A percentile compares a stretch with the other conserved stretches of the same genome.
These are phyloP conservation scores for Trichoderma sp. DNA, from an alignment of 2,329 filamentous ascomycete genomes.

Conservation along the genomic window DNA sequence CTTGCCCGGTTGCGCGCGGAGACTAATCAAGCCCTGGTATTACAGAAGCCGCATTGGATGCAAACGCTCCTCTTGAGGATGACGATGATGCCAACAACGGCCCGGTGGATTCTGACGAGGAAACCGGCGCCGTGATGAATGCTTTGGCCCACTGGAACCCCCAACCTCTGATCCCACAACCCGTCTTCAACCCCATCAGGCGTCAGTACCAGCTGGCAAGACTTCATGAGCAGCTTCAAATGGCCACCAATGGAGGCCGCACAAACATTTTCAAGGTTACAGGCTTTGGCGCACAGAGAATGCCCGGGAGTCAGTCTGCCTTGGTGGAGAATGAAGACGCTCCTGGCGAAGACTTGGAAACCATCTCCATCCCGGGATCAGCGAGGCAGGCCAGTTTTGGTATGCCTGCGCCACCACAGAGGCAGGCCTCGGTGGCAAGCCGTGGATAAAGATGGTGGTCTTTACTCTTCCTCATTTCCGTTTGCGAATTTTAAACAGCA, in stretches of 20 bases:
- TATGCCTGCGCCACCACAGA: conserved; percentile 44
- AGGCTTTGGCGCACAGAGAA: conserved; percentile 57
- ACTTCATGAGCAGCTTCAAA: conserved; percentile 65
- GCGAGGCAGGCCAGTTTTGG: conserved; percentile 51
- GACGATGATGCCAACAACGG: conserved; percentile 78
- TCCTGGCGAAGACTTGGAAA: conserved; percentile 56
- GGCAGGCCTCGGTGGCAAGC: conserved; percentile 50
- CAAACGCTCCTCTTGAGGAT: conserved; percentile 86
- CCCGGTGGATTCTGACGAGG: conserved; percentile 91
- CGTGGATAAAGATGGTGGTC: conserved; percentile 42
- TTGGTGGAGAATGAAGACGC: conserved; percentile 56
- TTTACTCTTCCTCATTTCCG: neutral
- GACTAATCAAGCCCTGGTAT: neutral
- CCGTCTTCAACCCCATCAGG: conserved; percentile 61
- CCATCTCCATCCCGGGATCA: conserved; percentile 41
- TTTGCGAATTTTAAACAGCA: neutral
- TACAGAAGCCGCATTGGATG: conserved; percentile 88
- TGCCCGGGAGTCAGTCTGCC: conserved; percentile 53
- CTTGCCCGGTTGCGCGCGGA: neutral
- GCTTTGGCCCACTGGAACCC: conserved; percentile 76
- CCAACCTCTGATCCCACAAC: conserved; percentile 72
- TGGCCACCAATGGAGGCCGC: conserved; percentile 65
- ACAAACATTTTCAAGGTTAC: conserved; percentile 66
- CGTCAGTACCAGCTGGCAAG: conserved; percentile 64
- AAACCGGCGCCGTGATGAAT: conserved; percentile 84